A percentile compares a stretch with the other conserved stretches of the same genome.
Evolutionary conservation across 2,329 filamentous ascomycete genomes (phyloP).

Genomic region (Arthrobotrys entomopaga): DNA sequence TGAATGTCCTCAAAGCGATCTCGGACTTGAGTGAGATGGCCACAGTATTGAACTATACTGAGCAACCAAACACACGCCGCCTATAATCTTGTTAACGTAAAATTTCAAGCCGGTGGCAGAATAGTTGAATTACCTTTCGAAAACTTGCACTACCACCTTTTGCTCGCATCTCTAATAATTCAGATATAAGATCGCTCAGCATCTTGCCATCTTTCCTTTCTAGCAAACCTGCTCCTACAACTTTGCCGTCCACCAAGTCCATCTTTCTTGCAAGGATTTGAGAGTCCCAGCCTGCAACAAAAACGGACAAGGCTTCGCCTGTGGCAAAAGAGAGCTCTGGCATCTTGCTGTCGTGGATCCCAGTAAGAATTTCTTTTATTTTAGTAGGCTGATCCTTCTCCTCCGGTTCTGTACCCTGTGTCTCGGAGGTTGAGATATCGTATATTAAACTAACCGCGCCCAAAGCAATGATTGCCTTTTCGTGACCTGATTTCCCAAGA

Average conservation of each 20-base stretch:
- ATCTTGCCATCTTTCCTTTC: slow-evolving; percentile 60
- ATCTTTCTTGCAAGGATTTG: slow-evolving; percentile 71
- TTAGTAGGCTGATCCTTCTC: slow-evolving; percentile 64
- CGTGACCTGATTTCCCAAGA: slow-evolving; percentile 81
- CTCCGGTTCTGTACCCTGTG: slow-evolving; percentile 32
- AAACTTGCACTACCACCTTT: slow-evolving; percentile 54
- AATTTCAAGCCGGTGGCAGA: slow-evolving; percentile 69
- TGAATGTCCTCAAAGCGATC: slow-evolving; percentile 80
- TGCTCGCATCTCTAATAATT: slow-evolving; percentile 68
- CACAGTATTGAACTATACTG: slow-evolving; percentile 88
- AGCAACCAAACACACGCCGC: slow-evolving; percentile 96
- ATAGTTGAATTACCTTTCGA: slow-evolving; percentile 51
- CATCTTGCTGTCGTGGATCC: slow-evolving; percentile 83
- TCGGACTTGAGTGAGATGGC: slow-evolving; percentile 79
- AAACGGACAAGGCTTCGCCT: slow-evolving; percentile 84
- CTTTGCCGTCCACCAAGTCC: slow-evolving; percentile 57
- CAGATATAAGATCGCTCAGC: slow-evolving; percentile 72
- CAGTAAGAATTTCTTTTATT: slow-evolving; percentile 76
- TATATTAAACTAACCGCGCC: slow-evolving; percentile 78
- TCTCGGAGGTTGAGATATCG: slow-evolving; percentile 61
- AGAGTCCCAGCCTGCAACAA: slow-evolving; percentile 83
- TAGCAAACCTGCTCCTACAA: slow-evolving; percentile 20
- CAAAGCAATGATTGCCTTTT: slow-evolving; percentile 81
- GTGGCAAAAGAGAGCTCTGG: slow-evolving; percentile 90
- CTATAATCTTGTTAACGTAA: slow-evolving; percentile 84